A percentile compares a stretch with the other conserved stretches of the same genome.
Conservation (phyloP, 805 yeast genomes). For the Spathaspora hagerdaliae region DNA sequence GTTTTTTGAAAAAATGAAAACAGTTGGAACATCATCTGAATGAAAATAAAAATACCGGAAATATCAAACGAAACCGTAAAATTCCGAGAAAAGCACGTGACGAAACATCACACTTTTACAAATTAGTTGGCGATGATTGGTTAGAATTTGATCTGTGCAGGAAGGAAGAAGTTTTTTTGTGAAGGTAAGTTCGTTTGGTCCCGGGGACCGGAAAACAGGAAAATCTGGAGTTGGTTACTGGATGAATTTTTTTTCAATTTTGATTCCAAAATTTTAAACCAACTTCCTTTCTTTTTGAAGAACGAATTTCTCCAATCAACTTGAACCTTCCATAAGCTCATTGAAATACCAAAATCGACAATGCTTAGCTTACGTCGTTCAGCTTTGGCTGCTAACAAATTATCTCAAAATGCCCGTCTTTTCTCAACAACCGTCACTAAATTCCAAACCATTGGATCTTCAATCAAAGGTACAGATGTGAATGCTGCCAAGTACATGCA, state of each 20-base stretch:
- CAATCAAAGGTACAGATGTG: slow-evolving; percentile 34
- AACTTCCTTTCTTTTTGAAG: too few species aligned
- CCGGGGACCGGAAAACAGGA: not conserved
- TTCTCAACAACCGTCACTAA: slow-evolving; percentile 27
- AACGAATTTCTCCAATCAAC: too few species aligned
- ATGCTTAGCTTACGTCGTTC: slow-evolving; percentile 12
- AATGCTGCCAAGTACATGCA: slow-evolving; percentile 40
- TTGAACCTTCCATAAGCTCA: too few species aligned
- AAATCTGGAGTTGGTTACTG: not conserved
- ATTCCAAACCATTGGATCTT: slow-evolving; percentile 33
- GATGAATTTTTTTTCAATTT: not conserved
- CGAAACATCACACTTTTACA: not conserved
- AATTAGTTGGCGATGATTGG: not conserved
- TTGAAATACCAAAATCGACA: not conserved
- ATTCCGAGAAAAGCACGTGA: not conserved
- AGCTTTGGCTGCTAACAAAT: slow-evolving; percentile 4
- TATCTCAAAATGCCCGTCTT: slow-evolving; percentile 1
- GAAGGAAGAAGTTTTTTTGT: not conserved
- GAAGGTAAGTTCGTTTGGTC: not conserved
- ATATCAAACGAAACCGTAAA: not conserved
- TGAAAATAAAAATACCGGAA: not conserved
- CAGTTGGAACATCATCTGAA: too few species aligned
- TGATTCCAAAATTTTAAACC: too few species aligned
- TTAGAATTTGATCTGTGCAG: not conserved
- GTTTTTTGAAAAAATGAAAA: too few species aligned